phyloP scores from a whole-genome alignment of 2,329 filamentous ascomycete genomes.

The Onygena corvina region DNA sequence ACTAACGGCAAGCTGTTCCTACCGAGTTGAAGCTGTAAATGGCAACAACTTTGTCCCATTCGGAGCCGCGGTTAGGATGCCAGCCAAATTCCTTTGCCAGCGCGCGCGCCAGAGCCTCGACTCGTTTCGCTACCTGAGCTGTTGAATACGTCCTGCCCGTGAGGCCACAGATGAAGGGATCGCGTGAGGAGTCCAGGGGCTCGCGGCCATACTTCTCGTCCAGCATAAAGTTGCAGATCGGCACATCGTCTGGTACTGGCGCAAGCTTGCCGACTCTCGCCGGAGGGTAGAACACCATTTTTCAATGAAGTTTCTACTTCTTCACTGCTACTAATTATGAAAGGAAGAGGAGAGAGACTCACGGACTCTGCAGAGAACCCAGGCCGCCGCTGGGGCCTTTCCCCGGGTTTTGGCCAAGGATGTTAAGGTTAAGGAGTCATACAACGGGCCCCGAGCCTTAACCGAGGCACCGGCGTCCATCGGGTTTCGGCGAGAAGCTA shows the following conservation, averaged over 20 bases:
- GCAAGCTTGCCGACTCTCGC: conserved; percentile 30
- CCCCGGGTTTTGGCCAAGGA: too few relatives aligned
- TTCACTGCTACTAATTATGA: too few relatives aligned
- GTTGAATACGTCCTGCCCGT: conserved; percentile 56
- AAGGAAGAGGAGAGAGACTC: neutral
- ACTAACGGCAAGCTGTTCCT: conserved; percentile 19
- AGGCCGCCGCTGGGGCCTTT: too few relatives aligned
- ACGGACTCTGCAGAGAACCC: neutral
- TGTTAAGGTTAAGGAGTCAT: too few relatives aligned
- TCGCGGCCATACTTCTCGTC: conserved; percentile 57
- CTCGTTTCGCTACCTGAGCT: conserved; percentile 51
- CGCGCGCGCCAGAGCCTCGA: conserved; percentile 55
- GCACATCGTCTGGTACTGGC: conserved; percentile 60
- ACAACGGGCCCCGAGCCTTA: neutral
- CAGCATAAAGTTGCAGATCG: conserved; percentile 65
- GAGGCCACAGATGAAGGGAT: conserved; percentile 67
- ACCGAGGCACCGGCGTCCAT: neutral
- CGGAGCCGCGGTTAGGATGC: conserved; percentile 54
- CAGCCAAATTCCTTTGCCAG: conserved; percentile 61
- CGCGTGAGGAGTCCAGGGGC: conserved; percentile 49
- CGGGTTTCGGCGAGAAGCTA: too few relatives aligned
- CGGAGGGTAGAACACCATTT: conserved; percentile 38
- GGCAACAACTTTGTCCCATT: conserved; percentile 70
- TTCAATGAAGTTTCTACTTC: conserved; percentile 5
- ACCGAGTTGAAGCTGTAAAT: conserved; percentile 74